Conservation (phyloP, 305 asterid genomes). For the Rubia peregrina region DNA sequence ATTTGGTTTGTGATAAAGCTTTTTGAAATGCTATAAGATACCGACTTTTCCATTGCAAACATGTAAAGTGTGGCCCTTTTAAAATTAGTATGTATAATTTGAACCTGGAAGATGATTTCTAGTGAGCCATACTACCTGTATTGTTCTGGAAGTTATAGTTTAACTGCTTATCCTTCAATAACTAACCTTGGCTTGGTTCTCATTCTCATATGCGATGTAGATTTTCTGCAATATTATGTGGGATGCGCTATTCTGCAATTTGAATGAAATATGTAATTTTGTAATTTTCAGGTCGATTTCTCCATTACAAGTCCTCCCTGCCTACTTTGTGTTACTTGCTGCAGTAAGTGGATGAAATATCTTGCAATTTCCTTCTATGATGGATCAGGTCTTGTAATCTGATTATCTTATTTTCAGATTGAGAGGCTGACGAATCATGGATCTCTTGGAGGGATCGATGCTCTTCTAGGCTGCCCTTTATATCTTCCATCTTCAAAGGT, state of each 20-base stretch:
- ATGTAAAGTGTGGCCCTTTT: neutral
- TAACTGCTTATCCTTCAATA: neutral
- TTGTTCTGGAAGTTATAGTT: neutral
- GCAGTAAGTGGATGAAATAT: slow-evolving; percentile 42
- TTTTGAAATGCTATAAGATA: neutral
- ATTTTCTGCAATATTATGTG: neutral
- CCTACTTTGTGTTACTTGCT: slow-evolving; percentile 64
- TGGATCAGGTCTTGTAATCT: slow-evolving; percentile 17
- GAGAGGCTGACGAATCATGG: slow-evolving; percentile 77
- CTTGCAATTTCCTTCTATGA: slow-evolving; percentile 16
- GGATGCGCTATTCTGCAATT: neutral
- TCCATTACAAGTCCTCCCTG: slow-evolving; percentile 71
- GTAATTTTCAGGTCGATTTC: slow-evolving; percentile 50
- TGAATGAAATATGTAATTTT: neutral
- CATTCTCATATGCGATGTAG: neutral
- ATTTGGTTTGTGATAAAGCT: neutral
- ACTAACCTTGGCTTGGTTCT: slow-evolving; percentile 7
- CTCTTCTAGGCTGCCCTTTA: slow-evolving; percentile 89
- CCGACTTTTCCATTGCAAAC: neutral
- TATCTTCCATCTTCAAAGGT: slow-evolving; percentile 91
- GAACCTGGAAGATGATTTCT: neutral
- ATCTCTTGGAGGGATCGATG: slow-evolving; percentile 88
- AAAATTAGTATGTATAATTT: neutral
- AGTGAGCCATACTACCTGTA: neutral
- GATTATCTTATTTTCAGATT: slow-evolving; percentile 36